Percentiles rank a stretch among this genome's conserved stretches.
Conservation (phyloP, 192 early-diverging fungal species). For the Globomyces pollinis-pini region DNA sequence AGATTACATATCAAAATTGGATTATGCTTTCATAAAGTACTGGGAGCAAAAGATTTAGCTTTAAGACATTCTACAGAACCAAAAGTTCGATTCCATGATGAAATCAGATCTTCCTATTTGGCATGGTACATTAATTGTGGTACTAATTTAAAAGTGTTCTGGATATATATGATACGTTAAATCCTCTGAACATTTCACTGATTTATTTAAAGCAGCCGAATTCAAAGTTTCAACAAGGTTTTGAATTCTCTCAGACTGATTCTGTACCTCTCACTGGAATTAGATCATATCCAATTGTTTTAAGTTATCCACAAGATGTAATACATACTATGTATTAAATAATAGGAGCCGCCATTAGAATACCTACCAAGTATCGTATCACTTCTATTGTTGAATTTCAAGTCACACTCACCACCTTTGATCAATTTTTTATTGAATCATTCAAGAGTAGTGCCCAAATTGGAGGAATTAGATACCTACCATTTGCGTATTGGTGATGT, state of each 20-base stretch:
- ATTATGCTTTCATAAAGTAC: not conserved
- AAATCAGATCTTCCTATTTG: not conserved
- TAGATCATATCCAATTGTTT: not conserved
- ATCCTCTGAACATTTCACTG: not conserved
- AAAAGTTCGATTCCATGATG: not conserved
- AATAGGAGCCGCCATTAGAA: not conserved
- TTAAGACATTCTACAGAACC: not conserved
- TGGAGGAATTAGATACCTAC: not conserved
- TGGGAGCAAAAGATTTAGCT: constrained; percentile 2
- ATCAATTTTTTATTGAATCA: too few species aligned
- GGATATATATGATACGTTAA: not conserved
- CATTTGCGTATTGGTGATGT: not conserved
- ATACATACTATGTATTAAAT: not conserved
- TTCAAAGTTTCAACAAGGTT: not conserved
- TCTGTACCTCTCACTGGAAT: not conserved
- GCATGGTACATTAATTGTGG: not conserved
- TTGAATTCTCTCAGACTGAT: not conserved
- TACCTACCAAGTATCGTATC: not conserved
- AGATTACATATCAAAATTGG: not conserved
- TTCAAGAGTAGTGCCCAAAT: not conserved
- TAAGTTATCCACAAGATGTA: constrained; percentile 4
- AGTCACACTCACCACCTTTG: too few species aligned
- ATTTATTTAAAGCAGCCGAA: constrained; percentile 5
- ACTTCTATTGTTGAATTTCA: not conserved
- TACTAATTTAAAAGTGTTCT: not conserved